A percentile compares a stretch with the other conserved stretches of the same genome.
These are phyloP conservation scores for Suillus plorans DNA, from an alignment of 768 basidiomycete species.

Conservation along the genomic window DNA sequence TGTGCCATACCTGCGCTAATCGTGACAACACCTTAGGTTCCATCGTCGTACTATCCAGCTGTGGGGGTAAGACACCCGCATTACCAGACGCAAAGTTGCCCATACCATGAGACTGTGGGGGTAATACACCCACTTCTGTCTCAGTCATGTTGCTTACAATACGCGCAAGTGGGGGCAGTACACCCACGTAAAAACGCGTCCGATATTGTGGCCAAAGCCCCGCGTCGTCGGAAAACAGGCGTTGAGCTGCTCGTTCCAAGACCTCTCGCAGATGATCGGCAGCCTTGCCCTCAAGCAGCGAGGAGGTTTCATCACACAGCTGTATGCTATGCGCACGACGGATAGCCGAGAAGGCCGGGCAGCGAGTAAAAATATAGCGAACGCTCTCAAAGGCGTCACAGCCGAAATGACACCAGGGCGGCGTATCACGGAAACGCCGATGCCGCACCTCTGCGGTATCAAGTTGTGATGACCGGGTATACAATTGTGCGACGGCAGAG, in stretches of 20 bases:
- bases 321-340: neutral
- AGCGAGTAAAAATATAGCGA: neutral
- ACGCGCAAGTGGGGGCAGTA: neutral
- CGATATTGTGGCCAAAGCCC: neutral
- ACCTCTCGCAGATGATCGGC: neutral
- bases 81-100: neutral
- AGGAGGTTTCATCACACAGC: neutral
- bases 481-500: neutral
- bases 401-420: neutral
- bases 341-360: neutral
- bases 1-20: neutral
- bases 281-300: neutral
- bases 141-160: neutral
- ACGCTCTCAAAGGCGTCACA: neutral
- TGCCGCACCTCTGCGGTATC: neutral
- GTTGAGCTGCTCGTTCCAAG: neutral
- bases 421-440: neutral
- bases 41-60: neutral
- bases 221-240: neutral
- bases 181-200: neutral
- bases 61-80: neutral
- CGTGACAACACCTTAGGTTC: neutral
- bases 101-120: neutral
- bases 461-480: neutral
- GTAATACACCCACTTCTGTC: neutral